A percentile compares a stretch with the other conserved stretches of the same genome.
phyloP scores from a whole-genome alignment of 2,329 filamentous ascomycete species.

The Coleophoma crateriformis region DNA sequence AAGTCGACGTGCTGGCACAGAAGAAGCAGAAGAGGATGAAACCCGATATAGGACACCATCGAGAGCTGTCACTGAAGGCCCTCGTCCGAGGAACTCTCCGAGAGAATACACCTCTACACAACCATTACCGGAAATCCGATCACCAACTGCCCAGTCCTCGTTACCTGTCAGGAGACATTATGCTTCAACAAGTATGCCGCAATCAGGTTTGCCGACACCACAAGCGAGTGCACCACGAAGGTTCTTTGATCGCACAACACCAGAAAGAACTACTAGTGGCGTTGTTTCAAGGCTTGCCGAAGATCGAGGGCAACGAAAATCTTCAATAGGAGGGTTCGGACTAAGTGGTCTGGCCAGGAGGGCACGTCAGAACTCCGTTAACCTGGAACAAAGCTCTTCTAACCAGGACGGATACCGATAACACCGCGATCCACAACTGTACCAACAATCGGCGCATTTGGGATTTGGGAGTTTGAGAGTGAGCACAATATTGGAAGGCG shows the following conservation, averaged over 20 bases:
- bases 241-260: slow-evolving; percentile 21
- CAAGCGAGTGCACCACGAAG: slow-evolving; percentile 15
- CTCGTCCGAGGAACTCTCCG: slow-evolving; percentile 27
- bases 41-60: slow-evolving; percentile 50
- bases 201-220: slow-evolving; percentile 7
- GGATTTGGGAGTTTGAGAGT: not conserved
- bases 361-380: not conserved
- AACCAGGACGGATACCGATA: not conserved
- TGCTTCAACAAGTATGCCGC: slow-evolving; percentile 38
- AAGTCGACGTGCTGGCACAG: slow-evolving; percentile 21
- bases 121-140: slow-evolving; percentile 28
- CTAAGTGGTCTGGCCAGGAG: not conserved
- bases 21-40: slow-evolving; percentile 38
- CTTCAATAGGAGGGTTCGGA: slow-evolving; percentile 15
- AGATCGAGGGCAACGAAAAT: slow-evolving; percentile 20
- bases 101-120: slow-evolving; percentile 36
- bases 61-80: slow-evolving; percentile 51
- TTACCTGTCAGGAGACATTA: slow-evolving; percentile 49
- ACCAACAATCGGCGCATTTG: not conserved
- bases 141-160: slow-evolving; percentile 33
- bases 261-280: slow-evolving; percentile 23
- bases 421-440: not conserved
- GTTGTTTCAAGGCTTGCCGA: slow-evolving; percentile 17
- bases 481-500: too few relatives aligned
- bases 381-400: not conserved